Percentiles rank a stretch among this genome's conserved stretches.
Conservation (phyloP, 352 stramenopile species). For the Phytophthora brassicae region DNA sequence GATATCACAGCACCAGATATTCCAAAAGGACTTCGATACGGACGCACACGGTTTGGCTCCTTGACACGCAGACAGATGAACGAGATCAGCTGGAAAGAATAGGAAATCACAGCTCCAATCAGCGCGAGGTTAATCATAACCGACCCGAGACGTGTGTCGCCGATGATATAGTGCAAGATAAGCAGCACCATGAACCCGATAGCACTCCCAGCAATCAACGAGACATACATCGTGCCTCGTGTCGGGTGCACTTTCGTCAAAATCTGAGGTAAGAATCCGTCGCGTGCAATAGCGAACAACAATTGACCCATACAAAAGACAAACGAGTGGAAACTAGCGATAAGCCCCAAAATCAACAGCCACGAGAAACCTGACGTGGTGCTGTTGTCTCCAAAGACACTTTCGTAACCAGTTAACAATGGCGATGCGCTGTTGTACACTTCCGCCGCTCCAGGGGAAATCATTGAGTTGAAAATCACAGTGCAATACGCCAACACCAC, state of each 20-base stretch:
- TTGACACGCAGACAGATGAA: conserved; percentile 60
- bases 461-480: conserved; percentile 69
- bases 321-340: conserved; percentile 76
- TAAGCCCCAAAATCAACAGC: conserved; percentile 62
- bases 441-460: conserved; percentile 45
- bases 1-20: conserved; percentile 47
- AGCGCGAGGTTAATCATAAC: conserved; percentile 74
- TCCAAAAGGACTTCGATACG: conserved; percentile 61
- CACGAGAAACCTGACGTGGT: conserved; percentile 69
- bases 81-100: conserved; percentile 52
- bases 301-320: conserved; percentile 79
- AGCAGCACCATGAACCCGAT: conserved; percentile 52
- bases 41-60: conserved; percentile 48
- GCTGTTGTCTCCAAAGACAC: conserved; percentile 68
- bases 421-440: conserved; percentile 52
- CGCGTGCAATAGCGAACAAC: conserved; percentile 64
- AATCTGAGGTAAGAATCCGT: conserved; percentile 57
- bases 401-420: conserved; percentile 62
- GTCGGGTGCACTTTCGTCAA: conserved; percentile 49
- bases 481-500: conserved; percentile 57
- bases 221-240: conserved; percentile 51
- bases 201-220: conserved; percentile 49
- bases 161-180: conserved; percentile 60
- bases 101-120: conserved; percentile 69
- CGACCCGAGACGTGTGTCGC: conserved; percentile 53